phyloP scores from a whole-genome alignment of 345 rosid genomes.

The Brassica juncea region DNA sequence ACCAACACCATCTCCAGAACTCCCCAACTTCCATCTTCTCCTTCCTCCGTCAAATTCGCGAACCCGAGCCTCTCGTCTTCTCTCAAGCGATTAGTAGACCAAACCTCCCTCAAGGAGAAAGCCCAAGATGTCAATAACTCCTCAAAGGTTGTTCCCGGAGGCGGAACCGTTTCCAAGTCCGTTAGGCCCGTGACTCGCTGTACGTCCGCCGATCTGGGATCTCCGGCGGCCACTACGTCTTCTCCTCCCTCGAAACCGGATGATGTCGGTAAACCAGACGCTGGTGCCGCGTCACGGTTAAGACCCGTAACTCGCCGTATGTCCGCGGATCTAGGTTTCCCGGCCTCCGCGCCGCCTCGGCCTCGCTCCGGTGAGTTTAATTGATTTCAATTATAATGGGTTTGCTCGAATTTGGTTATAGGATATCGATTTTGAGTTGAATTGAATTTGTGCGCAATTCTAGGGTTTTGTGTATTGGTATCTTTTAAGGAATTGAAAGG shows the following conservation, averaged over 20 bases:
- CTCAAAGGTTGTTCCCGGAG: background rate
- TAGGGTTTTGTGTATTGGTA: constrained; percentile 26
- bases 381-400: background rate
- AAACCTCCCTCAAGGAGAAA: constrained; percentile 34
- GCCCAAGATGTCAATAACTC: constrained; percentile 6
- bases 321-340: constrained; percentile 31
- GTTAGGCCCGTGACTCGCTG: constrained; percentile 20
- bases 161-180: background rate
- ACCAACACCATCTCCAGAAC: constrained; percentile 39
- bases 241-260: constrained; percentile 7
- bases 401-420: background rate
- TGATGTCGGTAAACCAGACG: background rate
- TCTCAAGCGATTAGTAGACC: constrained; percentile 37
- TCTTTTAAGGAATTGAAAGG: background rate
- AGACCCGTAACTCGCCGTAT: constrained; percentile 28
- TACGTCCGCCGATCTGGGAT: constrained; percentile 25
- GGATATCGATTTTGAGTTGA: background rate
- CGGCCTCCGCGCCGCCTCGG: constrained; percentile 34
- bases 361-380: constrained; percentile 26
- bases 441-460: constrained; percentile 22
- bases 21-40: constrained; percentile 30
- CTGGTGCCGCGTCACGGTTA: background rate
- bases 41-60: constrained; percentile 30
- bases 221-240: constrained; percentile 22
- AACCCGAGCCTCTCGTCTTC: constrained; percentile 42